These are phyloP conservation scores for Thalassiosira ordinaria DNA, from an alignment of 352 stramenopile species.

Conservation along the genomic window DNA sequence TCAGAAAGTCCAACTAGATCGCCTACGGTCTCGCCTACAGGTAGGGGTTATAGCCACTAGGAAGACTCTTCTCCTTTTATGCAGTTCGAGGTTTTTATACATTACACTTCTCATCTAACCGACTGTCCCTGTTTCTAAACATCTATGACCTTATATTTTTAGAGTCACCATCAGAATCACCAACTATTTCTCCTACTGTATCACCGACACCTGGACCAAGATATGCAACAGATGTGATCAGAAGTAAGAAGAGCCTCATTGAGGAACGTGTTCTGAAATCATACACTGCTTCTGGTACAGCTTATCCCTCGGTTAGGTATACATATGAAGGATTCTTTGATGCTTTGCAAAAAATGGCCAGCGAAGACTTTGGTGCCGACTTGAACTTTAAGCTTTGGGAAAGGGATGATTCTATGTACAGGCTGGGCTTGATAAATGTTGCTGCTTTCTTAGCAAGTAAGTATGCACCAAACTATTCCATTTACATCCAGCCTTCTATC, in stretches of 20 bases:
- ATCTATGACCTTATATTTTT: background rate
- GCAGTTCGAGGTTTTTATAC: background rate
- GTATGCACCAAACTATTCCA: too few relatives aligned
- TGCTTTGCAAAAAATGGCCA: slow-evolving; percentile 8
- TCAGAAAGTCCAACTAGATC: background rate
- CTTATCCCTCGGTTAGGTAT: slow-evolving; percentile 10
- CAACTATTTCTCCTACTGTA: slow-evolving; percentile 2
- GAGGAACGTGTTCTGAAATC: slow-evolving; percentile 16
- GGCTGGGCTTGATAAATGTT: slow-evolving; percentile 23
- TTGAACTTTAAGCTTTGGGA: slow-evolving; percentile 12
- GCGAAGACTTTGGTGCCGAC: slow-evolving; percentile 12
- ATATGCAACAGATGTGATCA: background rate
- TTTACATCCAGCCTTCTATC: too few relatives aligned
- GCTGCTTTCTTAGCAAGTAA: slow-evolving; percentile 30
- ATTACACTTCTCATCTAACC: background rate
- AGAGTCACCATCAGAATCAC: background rate
- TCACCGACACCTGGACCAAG: background rate
- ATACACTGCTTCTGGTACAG: slow-evolving; percentile 3
- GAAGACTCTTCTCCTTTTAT: too few relatives aligned
- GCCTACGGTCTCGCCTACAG: background rate
- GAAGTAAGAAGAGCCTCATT: slow-evolving; percentile 11
- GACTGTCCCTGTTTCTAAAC: too few relatives aligned
- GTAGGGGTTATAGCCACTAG: too few relatives aligned
- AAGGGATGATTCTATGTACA: slow-evolving; percentile 6
- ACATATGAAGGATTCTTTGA: slow-evolving; percentile 9